phyloP scores from a whole-genome alignment of 768 basidiomycete genomes.

The Amanita exitialis region DNA sequence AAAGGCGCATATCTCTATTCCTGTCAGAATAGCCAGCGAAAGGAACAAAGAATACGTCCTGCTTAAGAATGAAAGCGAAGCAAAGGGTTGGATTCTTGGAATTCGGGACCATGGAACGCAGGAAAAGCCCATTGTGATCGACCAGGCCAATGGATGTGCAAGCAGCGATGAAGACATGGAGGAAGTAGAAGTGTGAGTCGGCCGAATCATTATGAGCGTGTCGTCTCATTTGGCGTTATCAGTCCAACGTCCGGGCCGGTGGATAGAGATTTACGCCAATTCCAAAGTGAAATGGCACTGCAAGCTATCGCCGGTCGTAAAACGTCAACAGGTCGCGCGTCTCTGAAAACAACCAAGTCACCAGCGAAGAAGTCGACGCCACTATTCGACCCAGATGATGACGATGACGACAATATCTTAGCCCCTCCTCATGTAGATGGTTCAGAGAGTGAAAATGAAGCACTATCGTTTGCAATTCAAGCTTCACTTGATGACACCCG shows the following conservation, averaged over 20 bases:
- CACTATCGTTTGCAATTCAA: slow-evolving; percentile 50
- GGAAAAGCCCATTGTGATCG: slow-evolving; percentile 80
- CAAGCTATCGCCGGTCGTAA: slow-evolving; percentile 44
- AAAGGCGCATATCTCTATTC: slow-evolving; percentile 82
- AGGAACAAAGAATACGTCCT: slow-evolving; percentile 92
- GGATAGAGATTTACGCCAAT: slow-evolving; percentile 58
- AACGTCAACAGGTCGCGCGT: slow-evolving; percentile 24
- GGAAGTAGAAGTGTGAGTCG: slow-evolving; percentile 59
- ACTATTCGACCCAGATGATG: slow-evolving; percentile 47
- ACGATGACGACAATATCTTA: slow-evolving; percentile 23
- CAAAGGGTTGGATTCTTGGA: slow-evolving; percentile 92
- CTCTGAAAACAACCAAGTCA: slow-evolving; percentile 15
- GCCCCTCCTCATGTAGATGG: slow-evolving; percentile 13
- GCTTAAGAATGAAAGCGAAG: slow-evolving; percentile 79
- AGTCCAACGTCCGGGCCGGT: slow-evolving; percentile 25
- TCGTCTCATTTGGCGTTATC: background rate
- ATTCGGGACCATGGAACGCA: slow-evolving; percentile 72
- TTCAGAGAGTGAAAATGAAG: slow-evolving; percentile 40
- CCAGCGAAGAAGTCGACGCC: slow-evolving; percentile 27
- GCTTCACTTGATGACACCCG: slow-evolving; percentile 39
- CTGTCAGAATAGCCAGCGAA: slow-evolving; percentile 90
- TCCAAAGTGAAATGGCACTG: slow-evolving; percentile 51
- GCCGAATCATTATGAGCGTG: background rate
- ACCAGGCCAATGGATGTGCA: slow-evolving; percentile 40
- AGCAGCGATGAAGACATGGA: slow-evolving; percentile 65